Evolutionary conservation across 2,329 filamentous ascomycete genomes (phyloP).

Genomic region (Mariannaea sp.): DNA sequence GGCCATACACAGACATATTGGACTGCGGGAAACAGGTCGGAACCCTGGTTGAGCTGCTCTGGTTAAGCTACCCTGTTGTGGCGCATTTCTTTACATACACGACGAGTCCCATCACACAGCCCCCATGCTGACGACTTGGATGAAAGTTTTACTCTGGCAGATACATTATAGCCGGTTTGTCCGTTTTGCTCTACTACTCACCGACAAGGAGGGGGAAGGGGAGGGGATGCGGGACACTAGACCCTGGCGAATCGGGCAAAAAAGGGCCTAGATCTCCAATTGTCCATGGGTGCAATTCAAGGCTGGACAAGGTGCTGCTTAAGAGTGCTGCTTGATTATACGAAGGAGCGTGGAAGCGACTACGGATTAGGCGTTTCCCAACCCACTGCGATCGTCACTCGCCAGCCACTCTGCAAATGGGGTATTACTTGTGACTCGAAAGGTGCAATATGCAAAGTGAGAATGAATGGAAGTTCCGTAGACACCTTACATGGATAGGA

Average conservation of each 20-base stretch:
- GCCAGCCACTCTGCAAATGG: not conserved
- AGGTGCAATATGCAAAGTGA: too few species aligned
- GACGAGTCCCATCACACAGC: conserved; percentile 15
- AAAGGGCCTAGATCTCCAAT: not conserved
- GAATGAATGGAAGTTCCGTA: too few species aligned
- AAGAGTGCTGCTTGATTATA: not conserved
- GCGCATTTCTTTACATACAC: conserved; percentile 15
- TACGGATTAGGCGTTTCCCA: not conserved
- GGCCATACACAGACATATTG: not conserved
- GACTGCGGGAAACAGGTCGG: not conserved
- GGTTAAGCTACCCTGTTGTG: too few species aligned
- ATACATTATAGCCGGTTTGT: not conserved
- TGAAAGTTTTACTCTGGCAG: not conserved
- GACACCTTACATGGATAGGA: too few species aligned
- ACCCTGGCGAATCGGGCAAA: not conserved
- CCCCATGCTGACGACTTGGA: conserved; percentile 29
- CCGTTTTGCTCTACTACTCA: conserved; percentile 5
- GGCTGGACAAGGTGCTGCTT: too few species aligned
- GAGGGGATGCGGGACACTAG: not conserved
- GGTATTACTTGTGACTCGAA: not conserved
- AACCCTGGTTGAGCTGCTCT: conserved; percentile 15
- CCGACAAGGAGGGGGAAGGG: not conserved
- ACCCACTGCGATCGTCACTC: not conserved
- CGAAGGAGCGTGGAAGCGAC: not conserved
- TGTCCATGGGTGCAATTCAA: not conserved